These are phyloP conservation scores for Boletus pseudo-olivaceus DNA, from an alignment of 768 basidiomycete species.

Conservation along the genomic window DNA sequence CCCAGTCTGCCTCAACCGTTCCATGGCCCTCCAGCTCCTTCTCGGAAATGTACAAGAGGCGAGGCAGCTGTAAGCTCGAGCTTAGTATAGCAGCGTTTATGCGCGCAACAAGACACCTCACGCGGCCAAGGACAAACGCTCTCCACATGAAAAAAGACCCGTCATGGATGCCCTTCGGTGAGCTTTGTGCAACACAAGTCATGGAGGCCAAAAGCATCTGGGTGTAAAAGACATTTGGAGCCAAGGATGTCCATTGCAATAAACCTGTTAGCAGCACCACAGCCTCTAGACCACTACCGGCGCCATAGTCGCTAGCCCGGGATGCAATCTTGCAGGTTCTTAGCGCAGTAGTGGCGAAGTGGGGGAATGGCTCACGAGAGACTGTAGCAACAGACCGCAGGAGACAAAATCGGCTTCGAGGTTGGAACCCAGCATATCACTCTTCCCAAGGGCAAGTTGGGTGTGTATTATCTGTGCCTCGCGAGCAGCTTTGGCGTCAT, in stretches of 20 bases:
- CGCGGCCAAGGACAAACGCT: slow-evolving; percentile 68
- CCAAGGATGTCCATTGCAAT: slow-evolving; percentile 62
- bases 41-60: slow-evolving; percentile 53
- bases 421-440: slow-evolving; percentile 51
- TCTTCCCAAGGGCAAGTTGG: slow-evolving; percentile 56
- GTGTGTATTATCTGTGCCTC: slow-evolving; percentile 74
- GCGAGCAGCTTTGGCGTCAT: slow-evolving; percentile 65
- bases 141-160: slow-evolving; percentile 53
- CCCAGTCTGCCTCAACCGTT: slow-evolving; percentile 55
- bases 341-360: not conserved
- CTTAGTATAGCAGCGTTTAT: not conserved
- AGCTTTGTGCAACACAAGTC: slow-evolving; percentile 56
- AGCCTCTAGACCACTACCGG: slow-evolving; percentile 52
- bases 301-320: slow-evolving; percentile 59
- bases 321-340: slow-evolving; percentile 46
- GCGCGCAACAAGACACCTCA: slow-evolving; percentile 34
- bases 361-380: slow-evolving; percentile 45
- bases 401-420: slow-evolving; percentile 65
- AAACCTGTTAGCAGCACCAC: slow-evolving; percentile 53
- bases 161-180: slow-evolving; percentile 30
- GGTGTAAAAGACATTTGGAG: slow-evolving; percentile 60
- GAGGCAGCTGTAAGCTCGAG: slow-evolving; percentile 49
- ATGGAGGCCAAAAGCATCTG: slow-evolving; percentile 65
- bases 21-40: slow-evolving; percentile 47
- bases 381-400: slow-evolving; percentile 56